Evolutionary conservation across 2,329 filamentous ascomycete genomes (phyloP).

Genomic region (Microdochium trichocladiopsis): DNA sequence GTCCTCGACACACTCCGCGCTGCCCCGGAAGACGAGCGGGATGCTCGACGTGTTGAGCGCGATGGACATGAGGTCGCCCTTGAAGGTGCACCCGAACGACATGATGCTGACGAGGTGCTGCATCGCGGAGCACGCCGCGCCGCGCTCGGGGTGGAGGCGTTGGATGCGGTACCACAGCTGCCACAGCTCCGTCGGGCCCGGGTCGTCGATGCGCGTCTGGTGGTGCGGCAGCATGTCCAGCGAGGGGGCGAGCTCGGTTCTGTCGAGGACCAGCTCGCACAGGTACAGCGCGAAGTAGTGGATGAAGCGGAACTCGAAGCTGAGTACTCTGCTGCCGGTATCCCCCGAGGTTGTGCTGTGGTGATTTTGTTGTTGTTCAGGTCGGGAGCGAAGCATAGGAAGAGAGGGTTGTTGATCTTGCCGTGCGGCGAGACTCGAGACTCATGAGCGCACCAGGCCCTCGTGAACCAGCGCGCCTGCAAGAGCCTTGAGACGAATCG

Average conservation of each 20-base stretch:
- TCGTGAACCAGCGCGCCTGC: conserved; percentile 10
- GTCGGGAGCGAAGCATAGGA: conserved; percentile 11
- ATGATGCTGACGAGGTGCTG: conserved; percentile 12
- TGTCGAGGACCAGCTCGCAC: too few relatives aligned
- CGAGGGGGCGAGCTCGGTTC: too few relatives aligned
- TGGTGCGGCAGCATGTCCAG: too few relatives aligned
- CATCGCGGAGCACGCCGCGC: conserved; percentile 2
- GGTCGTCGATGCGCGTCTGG: too few relatives aligned
- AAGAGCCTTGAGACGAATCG: conserved; percentile 9
- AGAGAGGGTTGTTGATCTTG: conserved; percentile 11
- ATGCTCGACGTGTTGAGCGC: conserved; percentile 13
- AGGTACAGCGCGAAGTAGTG: conserved; percentile 8
- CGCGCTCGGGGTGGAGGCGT: conserved; percentile 2
- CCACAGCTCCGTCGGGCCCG: conserved; percentile 5
- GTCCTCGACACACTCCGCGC: conserved; percentile 4
- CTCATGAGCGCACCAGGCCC: conserved; percentile 17
- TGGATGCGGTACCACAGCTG: conserved; percentile 8
- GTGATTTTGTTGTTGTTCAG: neutral
- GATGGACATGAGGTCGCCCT: conserved; percentile 13
- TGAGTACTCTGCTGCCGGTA: conserved; percentile 2
- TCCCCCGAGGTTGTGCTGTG: neutral
- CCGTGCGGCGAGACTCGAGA: conserved; percentile 10
- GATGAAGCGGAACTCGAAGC: conserved; percentile 15
- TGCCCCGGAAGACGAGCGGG: conserved; percentile 8
- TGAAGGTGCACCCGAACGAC: conserved; percentile 7